Percentiles rank a stretch among this genome's conserved stretches.
These are phyloP conservation scores for Moesziomyces antarcticus DNA, from an alignment of 1,284 basidiomycete genomes.

Conservation along the genomic window DNA sequence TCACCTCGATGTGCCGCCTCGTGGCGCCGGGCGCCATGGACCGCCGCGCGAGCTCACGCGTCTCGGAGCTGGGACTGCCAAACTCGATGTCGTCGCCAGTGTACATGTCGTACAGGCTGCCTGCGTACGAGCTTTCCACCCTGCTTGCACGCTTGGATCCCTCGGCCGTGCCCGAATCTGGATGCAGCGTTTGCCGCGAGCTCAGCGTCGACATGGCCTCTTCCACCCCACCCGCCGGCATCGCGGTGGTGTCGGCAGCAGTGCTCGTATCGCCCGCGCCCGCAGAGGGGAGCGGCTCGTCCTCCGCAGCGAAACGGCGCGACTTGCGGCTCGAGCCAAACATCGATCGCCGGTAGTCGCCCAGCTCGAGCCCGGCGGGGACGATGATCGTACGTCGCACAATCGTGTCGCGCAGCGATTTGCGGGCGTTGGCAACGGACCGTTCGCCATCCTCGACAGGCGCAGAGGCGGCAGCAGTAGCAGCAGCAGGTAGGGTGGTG, in stretches of 20 bases:
- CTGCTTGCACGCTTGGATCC: constrained; percentile 18
- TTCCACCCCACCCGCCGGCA: constrained; percentile 1
- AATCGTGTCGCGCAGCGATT: constrained; percentile 56
- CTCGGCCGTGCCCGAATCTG: constrained; percentile 2
- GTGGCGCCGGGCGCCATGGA: constrained; percentile 7
- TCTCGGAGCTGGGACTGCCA: constrained; percentile 18
- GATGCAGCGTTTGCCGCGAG: constrained; percentile 21
- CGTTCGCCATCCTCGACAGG: neutral
- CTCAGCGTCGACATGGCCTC: constrained; percentile 13
- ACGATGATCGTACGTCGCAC: constrained; percentile 62
- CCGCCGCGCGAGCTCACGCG: neutral
- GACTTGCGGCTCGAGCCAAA: constrained; percentile 45
- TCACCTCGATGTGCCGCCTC: constrained; percentile 58
- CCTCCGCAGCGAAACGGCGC: constrained; percentile 25
- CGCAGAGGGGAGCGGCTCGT: constrained; percentile 30
- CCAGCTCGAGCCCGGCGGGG: constrained; percentile 36
- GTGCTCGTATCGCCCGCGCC: neutral
- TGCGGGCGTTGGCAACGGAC: constrained; percentile 19
- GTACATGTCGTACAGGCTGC: constrained; percentile 61
- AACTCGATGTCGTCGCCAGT: constrained; percentile 23
- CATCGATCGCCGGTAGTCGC: constrained; percentile 41
- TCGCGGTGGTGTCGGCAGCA: neutral
- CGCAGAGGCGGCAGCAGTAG: neutral
- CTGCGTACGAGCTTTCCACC: constrained; percentile 47
- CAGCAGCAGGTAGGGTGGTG: neutral